Percentiles rank a stretch among this genome's conserved stretches.
Evolutionary conservation across 2,329 filamentous ascomycete genomes (phyloP).

Genomic region (Alternaria postmessia): DNA sequence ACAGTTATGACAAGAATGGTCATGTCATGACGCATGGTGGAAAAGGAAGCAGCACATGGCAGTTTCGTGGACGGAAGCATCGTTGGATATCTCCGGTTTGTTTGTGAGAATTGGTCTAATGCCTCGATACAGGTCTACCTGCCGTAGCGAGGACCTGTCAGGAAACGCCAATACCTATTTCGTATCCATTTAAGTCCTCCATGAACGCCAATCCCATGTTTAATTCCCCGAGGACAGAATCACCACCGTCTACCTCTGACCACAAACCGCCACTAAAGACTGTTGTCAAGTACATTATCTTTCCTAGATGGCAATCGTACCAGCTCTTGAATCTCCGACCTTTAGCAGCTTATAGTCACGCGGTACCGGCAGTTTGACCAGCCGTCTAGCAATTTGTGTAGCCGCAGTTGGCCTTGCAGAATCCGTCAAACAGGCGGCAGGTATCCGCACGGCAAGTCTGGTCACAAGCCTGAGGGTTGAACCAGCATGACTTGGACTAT

Average conservation of each 20-base stretch:
- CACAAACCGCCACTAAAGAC: fast-evolving
- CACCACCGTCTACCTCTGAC: background rate
- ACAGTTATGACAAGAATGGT: background rate
- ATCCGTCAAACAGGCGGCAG: background rate
- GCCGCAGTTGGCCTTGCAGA: constrained; percentile 30
- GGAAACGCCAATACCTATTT: too few relatives aligned
- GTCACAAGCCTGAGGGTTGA: background rate
- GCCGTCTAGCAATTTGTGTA: background rate
- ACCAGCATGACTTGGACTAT: background rate
- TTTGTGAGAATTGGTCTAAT: background rate
- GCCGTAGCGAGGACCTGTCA: too few relatives aligned
- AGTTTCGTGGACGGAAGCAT: background rate
- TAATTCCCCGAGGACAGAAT: too few relatives aligned
- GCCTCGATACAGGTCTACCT: background rate
- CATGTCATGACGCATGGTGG: background rate
- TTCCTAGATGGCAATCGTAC: background rate
- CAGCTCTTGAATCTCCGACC: background rate
- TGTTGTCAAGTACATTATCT: too few relatives aligned
- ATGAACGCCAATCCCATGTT: too few relatives aligned
- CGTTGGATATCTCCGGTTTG: too few relatives aligned
- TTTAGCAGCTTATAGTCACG: background rate
- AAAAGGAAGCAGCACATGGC: background rate
- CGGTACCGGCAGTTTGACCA: background rate
- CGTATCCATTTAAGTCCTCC: too few relatives aligned
- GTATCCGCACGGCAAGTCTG: background rate